Evolutionary conservation across 345 rosid genomes (phyloP).

Genomic region (Passiflora organensis): DNA sequence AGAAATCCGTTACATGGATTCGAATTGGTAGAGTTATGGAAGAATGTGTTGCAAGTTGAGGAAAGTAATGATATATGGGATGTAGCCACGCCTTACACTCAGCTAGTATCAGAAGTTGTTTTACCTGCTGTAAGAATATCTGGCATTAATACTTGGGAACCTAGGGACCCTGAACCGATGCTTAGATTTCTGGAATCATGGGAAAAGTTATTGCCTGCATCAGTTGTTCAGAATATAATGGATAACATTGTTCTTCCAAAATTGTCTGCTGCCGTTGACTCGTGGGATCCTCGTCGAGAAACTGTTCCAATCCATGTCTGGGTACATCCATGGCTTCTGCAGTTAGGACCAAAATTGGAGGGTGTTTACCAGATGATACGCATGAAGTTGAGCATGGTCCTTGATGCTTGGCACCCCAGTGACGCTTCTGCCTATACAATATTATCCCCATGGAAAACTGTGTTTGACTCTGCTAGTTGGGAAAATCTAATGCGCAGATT

Average conservation of each 20-base stretch:
- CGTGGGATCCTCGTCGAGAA: slow-evolving; percentile 82
- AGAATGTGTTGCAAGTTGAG: slow-evolving; percentile 58
- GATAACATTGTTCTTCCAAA: slow-evolving; percentile 70
- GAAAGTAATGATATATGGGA: slow-evolving; percentile 68
- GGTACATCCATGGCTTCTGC: slow-evolving; percentile 96
- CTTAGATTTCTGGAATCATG: slow-evolving; percentile 80
- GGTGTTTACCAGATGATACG: slow-evolving; percentile 70
- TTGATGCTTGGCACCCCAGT: slow-evolving; percentile 91
- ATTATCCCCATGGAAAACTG: slow-evolving; percentile 86
- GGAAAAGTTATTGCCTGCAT: slow-evolving; percentile 66
- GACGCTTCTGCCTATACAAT: slow-evolving; percentile 80
- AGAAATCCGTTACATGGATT: slow-evolving; percentile 56
- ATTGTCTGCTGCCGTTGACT: slow-evolving; percentile 69
- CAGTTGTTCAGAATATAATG: slow-evolving; percentile 54
- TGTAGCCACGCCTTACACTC: slow-evolving; percentile 56
- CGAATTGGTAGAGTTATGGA: slow-evolving; percentile 59
- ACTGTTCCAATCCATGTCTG: slow-evolving; percentile 81
- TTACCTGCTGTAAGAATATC: slow-evolving; percentile 82
- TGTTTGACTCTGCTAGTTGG: slow-evolving; percentile 84
- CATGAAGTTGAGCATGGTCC: slow-evolving; percentile 72
- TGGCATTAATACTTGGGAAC: slow-evolving; percentile 85
- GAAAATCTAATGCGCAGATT: slow-evolving; percentile 79
- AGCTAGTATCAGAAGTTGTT: slow-evolving; percentile 68
- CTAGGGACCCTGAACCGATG: slow-evolving; percentile 93
- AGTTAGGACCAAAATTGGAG: slow-evolving; percentile 73